These are phyloP conservation scores for Pyrenophora teres DNA, from an alignment of 2,329 filamentous ascomycete species.

Conservation along the genomic window DNA sequence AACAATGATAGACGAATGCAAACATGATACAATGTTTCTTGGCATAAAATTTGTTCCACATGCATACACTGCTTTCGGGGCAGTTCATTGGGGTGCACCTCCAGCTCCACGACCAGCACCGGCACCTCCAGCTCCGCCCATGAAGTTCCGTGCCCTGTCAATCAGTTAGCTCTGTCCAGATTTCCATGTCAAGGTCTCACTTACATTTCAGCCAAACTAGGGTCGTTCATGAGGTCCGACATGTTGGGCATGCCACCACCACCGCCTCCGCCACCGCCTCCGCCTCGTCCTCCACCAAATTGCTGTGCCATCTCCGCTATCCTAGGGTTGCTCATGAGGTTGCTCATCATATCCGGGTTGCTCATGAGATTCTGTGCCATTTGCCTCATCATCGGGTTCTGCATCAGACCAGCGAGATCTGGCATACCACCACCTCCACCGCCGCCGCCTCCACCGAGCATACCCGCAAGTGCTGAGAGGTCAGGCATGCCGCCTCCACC, in stretches of 20 bases:
- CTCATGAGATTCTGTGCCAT: slow-evolving; percentile 98
- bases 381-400: slow-evolving; percentile 95
- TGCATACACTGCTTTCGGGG: background rate
- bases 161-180: slow-evolving; percentile 5
- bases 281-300: slow-evolving; percentile 57
- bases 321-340: slow-evolving; percentile 91
- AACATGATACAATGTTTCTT: slow-evolving; percentile 41
- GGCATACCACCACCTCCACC: slow-evolving; percentile 79
- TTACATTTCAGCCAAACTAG: slow-evolving; percentile 90
- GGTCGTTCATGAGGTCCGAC: slow-evolving; percentile 84
- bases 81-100: slow-evolving; percentile 25
- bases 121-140: slow-evolving; percentile 54
- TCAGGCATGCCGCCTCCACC: slow-evolving; percentile 83
- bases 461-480: slow-evolving; percentile 68
- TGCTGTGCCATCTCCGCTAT: slow-evolving; percentile 84
- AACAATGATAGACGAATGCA: slow-evolving; percentile 7
- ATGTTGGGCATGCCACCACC: slow-evolving; percentile 91
- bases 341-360: slow-evolving; percentile 90
- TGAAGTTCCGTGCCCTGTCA: slow-evolving; percentile 67
- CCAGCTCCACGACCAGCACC: slow-evolving; percentile 29
- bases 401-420: slow-evolving; percentile 65
- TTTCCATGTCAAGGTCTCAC: slow-evolving; percentile 43
- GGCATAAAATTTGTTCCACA: slow-evolving; percentile 10
- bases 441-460: slow-evolving; percentile 52
- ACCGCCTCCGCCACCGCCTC: slow-evolving; percentile 64